Evolutionary conservation across 129 eudicot genomes (phyloP).

Genomic region (Helianthus tuberosus): DNA sequence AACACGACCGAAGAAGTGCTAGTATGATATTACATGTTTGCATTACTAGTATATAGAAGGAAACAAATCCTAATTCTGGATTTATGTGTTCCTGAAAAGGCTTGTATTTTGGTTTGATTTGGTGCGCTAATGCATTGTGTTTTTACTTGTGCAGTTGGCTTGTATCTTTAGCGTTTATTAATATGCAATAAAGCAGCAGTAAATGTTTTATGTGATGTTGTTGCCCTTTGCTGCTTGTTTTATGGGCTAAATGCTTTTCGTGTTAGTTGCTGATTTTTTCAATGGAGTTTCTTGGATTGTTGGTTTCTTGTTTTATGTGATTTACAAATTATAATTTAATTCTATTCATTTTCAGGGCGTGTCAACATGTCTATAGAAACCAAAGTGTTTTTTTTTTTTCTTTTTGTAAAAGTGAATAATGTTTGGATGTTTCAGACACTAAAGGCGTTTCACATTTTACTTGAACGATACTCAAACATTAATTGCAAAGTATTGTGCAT

Average conservation of each 20-base stretch:
- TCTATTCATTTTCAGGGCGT: background rate
- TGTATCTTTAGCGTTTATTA: background rate
- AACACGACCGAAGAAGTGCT: background rate
- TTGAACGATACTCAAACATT: background rate
- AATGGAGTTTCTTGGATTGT: background rate
- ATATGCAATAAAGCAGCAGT: background rate
- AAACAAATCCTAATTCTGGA: background rate
- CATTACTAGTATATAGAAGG: background rate
- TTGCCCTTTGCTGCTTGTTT: conserved; percentile 7
- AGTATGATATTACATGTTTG: background rate
- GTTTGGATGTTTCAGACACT: background rate
- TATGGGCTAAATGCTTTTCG: background rate
- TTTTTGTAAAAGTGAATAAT: background rate
- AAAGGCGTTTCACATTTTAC: background rate
- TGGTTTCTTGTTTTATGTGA: background rate
- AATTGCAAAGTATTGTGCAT: background rate
- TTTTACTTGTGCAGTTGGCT: background rate
- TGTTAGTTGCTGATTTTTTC: background rate
- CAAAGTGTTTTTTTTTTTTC: background rate
- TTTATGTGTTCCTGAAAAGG: background rate
- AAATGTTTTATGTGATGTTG: background rate
- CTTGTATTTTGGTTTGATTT: background rate
- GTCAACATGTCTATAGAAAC: background rate
- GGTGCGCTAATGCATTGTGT: background rate
- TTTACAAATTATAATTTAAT: background rate